phyloP scores from a whole-genome alignment of 306 rosid species.

The Quercus mongolica region DNA sequence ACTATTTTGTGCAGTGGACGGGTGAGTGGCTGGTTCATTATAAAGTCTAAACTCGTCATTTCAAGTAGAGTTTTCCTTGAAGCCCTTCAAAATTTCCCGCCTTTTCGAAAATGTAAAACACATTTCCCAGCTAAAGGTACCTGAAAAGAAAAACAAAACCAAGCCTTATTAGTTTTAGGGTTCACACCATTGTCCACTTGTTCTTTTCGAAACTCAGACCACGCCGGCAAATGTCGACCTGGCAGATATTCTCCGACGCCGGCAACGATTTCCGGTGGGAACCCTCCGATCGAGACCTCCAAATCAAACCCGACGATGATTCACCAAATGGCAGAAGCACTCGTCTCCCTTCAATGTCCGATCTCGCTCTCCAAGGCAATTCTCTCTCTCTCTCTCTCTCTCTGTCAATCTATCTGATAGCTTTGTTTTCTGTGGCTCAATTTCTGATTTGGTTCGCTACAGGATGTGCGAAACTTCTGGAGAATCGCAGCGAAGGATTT shows the following conservation, averaged over 20 bases:
- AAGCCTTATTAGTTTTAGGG: no score
- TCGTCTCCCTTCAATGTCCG: conserved; percentile 51
- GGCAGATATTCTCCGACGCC: conserved; percentile 32
- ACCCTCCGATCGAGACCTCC: conserved; percentile 5
- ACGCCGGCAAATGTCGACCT: conserved; percentile 33
- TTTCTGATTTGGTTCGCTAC: not conserved
- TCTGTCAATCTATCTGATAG: not conserved
- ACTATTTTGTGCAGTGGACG: no score
- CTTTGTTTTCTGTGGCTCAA: not conserved
- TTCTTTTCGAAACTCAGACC: not conserved
- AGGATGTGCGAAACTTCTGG: conserved; percentile 47
- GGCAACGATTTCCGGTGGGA: conserved; percentile 37
- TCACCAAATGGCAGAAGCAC: conserved; percentile 1
- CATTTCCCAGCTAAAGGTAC: no score
- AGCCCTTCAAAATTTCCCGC: not conserved
- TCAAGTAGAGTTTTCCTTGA: no score
- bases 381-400: not conserved
- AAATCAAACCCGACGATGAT: conserved; percentile 4
- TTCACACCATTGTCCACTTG: not conserved
- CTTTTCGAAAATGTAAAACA: not conserved
- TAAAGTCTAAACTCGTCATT: no score
- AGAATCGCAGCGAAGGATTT: conserved; percentile 15
- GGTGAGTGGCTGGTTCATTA: no score
- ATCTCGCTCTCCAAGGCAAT: conserved; percentile 41
- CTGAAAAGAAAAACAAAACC: no score